Evolutionary conservation across 805 yeast genomes (phyloP), one percentile per base, ranked within the genome.

Genomic region (Saccharomycopsis sp.): DNA sequence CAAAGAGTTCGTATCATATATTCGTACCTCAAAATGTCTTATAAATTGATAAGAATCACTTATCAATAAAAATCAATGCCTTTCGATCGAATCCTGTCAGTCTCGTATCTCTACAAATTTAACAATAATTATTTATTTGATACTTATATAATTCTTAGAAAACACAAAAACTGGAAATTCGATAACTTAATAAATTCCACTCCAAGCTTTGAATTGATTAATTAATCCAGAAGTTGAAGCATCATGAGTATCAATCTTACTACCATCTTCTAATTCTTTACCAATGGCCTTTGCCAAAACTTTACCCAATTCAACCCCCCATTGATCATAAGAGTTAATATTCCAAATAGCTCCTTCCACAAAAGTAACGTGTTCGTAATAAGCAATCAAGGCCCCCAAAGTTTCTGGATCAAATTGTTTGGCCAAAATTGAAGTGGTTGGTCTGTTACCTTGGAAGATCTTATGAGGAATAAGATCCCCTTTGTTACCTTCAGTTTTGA

Each of bases 301-400:
- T 70, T 92, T 92, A 63, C 98, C 98, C 55, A 92, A 82, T 70
- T 92, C 98, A 57, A 92, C 98, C 66, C 98, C 98, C 95, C 97
- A 92, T 72, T 92, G 98, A 71, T 92, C 98, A 61, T 86, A 92
- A 15, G 97, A 89, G 79, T 92, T 92, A 71, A 92, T 88, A 76
- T 94, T 92, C 98, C 98, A 89, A 58, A 92, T 67, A 44, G 98
- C 98, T 68, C 98, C 98, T 70, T 92, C 98, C 45, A 88, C 88
- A 67, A 92, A 92, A 31, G 97, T 89, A 46, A 86, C 75, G 62
- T 87, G 96, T 69, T 92, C 98, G 70, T 92, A 92, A 76, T 92
- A 92, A 34, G 95, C 96, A 61, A 92, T 92, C 66, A 92, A 73
- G 34, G 97, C 76, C 68, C 98, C 98, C 51, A 92, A 74, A 40